Base-by-base conservation (phyloP, 1,284 basidiomycete species). In the Marasmius tenuissimus region DNA sequence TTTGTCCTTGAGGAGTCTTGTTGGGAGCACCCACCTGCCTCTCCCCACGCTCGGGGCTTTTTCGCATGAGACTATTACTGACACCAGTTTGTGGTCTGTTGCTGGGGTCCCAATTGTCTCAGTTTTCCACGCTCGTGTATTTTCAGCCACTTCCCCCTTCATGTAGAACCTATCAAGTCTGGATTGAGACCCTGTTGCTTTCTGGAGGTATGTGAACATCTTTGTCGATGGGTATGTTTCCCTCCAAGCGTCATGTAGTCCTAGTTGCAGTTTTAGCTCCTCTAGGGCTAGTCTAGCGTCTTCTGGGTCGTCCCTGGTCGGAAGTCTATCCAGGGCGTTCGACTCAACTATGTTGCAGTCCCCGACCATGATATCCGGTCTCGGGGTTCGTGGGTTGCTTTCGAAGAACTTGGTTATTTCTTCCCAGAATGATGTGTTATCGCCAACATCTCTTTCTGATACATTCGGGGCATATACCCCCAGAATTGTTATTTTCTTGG, bases 141-240 rank as follows among this genome's bases (percentile, higher is more conserved):
- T 49, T 0, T 64, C 33, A 3, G 62, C 47, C 0, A 64, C 5
- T 16, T 59, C 11, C 12, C 60, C 7, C 1, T 61, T 58, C 6
- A 57, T 51, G 55, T 75, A 75, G 6, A 75, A 73, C 4, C 73
- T 52, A 63, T 78, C 75, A 0, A 77, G 61, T 0, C 76, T 42
- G 0, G 75, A 73, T n/a, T 68, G 64, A 14, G 61, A 49, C 0
- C 27, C 27, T 4, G 27, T 27, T 27, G 16, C 70, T 65, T 4
- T 63, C 49, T 27, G 27, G 16, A 20, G 33, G 58, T 51, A 73
- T 1, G 73, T 71, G 65, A 77, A 0, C 50, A 58, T 33, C 0
- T 18, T 58, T 2, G 58, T 61, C n/a, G n/a, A n/a, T 3, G 73
- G 74, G 70, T 66, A 61, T 1, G 67, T 70, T 4, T 53, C 7